Evolutionary conservation across 805 yeast genomes (phyloP), one percentile per base, ranked within the genome.

Genomic region (Wickerhamiella allomyrinae): DNA sequence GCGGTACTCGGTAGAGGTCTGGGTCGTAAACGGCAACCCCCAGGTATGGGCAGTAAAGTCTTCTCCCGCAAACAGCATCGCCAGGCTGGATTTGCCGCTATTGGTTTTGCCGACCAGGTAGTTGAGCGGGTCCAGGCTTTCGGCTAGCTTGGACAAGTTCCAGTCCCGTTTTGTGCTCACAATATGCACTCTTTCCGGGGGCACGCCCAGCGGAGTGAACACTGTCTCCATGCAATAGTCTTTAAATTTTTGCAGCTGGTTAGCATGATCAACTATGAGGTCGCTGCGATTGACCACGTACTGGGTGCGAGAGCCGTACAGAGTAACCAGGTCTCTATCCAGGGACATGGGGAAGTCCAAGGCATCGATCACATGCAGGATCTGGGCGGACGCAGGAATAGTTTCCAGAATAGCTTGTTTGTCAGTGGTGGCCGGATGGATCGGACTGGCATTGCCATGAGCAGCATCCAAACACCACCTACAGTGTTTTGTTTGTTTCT

Each of bases 31-130:
- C 0, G 94, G 94, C 37, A 79, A 59, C 41, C 63, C 57, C 29
- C 74, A 66, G 6, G 63, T 54, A 1, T 74, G 7, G 71, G 56
- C 24, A 61, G 59, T 8, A 49, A 53, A 29, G 55, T 52, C 4
- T 15, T 7, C 37, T 52, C 87, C 63, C 59, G 77, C 78, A 22
- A 82, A 58, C 0, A 86, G 80, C 51, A 76, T 60, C 0, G 87
- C 77, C 49, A 85, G 67, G 0, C 85, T 70, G 0, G 91, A 77
- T 52, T 84, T 84, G 46, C 95, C 95, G 2, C 89, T 85, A 52
- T 93, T 93, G 1, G 94, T 83, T 57, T 91, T 70, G 19, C 95
- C 96, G 37, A 85, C 89, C 55, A 86, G 49, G 37, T 47, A 56
- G 25, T 55, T 51, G 7, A 43, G 49, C 9, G 42, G 44, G 0